These are phyloP conservation scores for Arthromyces matolae DNA, from an alignment of 768 basidiomycete species.

Conservation along the genomic window DNA sequence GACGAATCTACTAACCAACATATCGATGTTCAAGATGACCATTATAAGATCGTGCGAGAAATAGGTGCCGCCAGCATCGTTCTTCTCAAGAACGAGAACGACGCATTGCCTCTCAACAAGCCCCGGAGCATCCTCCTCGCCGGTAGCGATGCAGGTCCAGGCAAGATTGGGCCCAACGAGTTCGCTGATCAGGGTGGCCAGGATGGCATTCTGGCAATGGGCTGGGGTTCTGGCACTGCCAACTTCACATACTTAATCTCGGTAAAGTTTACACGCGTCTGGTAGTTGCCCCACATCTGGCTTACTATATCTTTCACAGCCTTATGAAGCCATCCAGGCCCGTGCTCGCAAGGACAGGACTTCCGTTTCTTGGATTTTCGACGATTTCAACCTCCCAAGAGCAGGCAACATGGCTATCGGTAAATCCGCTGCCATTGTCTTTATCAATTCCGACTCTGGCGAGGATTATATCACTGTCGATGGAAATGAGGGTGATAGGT, in stretches of 20 bases:
- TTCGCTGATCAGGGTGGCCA: conserved; percentile 60
- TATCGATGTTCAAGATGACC: conserved; percentile 67
- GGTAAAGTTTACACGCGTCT: conserved; percentile 34
- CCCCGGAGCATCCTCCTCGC: conserved; percentile 58
- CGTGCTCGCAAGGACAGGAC: conserved; percentile 68
- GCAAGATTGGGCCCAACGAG: conserved; percentile 64
- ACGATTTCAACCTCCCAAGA: conserved; percentile 59
- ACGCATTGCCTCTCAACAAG: conserved; percentile 55
- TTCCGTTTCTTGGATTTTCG: conserved; percentile 60
- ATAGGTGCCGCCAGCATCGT: conserved; percentile 74
- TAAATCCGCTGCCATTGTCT: conserved; percentile 71
- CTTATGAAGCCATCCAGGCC: conserved; percentile 75
- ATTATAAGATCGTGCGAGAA: conserved; percentile 62
- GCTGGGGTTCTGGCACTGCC: conserved; percentile 87
- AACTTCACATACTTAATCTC: conserved; percentile 78
- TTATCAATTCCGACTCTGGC: conserved; percentile 80
- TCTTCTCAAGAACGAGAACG: conserved; percentile 66
- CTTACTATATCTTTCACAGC: conserved; percentile 34
- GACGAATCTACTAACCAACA: conserved; percentile 54
- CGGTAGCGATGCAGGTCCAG: conserved; percentile 65
- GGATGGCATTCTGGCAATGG: conserved; percentile 80
- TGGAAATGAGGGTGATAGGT: conserved; percentile 75
- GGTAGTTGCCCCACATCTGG: not conserved
- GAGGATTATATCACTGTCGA: conserved; percentile 81
- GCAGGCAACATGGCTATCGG: conserved; percentile 46